Evolutionary conservation across 2,329 filamentous ascomycete species (phyloP).

Genomic region (Plenodomus tracheiphilus): DNA sequence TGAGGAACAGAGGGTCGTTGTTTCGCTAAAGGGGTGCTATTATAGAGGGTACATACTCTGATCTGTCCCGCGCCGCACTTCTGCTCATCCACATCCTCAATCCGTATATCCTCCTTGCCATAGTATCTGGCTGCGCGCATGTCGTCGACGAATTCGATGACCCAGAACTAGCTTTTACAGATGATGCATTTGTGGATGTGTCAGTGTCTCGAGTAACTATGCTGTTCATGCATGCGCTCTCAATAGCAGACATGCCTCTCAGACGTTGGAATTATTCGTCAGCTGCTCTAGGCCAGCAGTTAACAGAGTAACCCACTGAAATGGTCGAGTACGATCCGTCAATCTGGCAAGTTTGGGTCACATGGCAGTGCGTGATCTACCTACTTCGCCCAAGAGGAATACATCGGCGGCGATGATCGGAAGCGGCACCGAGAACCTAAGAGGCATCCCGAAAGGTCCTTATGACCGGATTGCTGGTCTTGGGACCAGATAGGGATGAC

Average conservation of each 20-base stretch:
- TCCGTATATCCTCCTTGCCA: constrained; percentile 58
- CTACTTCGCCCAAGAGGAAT: no score
- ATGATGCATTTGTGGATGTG: constrained; percentile 4
- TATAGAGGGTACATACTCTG: constrained; percentile 29
- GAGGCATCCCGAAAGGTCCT: not conserved
- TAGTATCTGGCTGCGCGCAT: constrained; percentile 62
- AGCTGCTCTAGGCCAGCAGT: not conserved
- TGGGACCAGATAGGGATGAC: not conserved
- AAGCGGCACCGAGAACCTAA: not conserved
- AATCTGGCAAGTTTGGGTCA: no score
- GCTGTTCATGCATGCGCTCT: constrained; percentile 36
- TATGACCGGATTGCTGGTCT: not conserved
- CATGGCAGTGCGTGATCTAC: no score
- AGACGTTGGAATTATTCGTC: not conserved
- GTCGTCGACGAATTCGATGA: constrained; percentile 2
- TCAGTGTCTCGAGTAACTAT: constrained; percentile 21
- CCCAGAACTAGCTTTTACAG: constrained; percentile 1
- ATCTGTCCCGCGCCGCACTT: constrained; percentile 56
- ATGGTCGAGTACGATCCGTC: not conserved
- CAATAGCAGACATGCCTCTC: constrained; percentile 28
- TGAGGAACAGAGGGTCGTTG: no score
- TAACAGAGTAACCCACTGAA: not conserved
- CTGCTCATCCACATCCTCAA: constrained; percentile 56
- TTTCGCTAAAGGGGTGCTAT: not conserved
- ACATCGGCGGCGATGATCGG: not conserved